Evolutionary conservation across 306 rosid genomes (phyloP), one percentile per base, ranked within the genome.

Genomic region (Cucumis melo): DNA sequence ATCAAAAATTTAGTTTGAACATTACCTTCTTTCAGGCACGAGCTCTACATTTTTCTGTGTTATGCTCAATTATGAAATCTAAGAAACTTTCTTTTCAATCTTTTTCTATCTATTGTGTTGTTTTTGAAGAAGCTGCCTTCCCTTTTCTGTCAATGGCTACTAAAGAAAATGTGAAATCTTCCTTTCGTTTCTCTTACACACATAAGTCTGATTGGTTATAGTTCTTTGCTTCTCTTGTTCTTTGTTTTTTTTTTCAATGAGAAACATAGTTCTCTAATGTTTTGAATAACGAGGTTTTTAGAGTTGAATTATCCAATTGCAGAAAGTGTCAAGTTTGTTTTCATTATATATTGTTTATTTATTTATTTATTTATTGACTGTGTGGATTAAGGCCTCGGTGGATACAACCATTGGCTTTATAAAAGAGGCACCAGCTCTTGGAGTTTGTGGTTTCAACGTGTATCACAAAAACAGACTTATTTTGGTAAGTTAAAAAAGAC

Each of bases 381-480:
- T 48, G 76, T 54, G 58, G 10, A 20, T 86, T 79, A 85, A 82
- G 98, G 92, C 73, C 71, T 53, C 53, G 20, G 95, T 88, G 78
- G 82, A 62, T 21, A 89, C 91, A 50, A 90, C 90, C 81, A 77
- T 94, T 78, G 98, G 98, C 77, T 94, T 88, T 72, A 10, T 87
- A 82, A 94, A 94, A 88, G 92, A 91, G 81, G 87, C 88, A 77
- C 91, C 93, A 77, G 20, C 41, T 79, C 75, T 93, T 53, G 41
- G 75, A 39, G 94, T 91, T 82, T 9, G 82, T 82, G 98, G 98
- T 76, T 90, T 86, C 86, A 91, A 91, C 12, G 91, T 94, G 77
- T 91, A 94, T 85, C 96, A 90, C 80, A 94, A 90, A 82, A 94
- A 94, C 85, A 96, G 98, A 77, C 91, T 94, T 76, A 94, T 94